A percentile compares a stretch with the other conserved stretches of the same genome.
phyloP scores from a whole-genome alignment of 805 yeast species.

The Danielozyma ontarioensis region DNA sequence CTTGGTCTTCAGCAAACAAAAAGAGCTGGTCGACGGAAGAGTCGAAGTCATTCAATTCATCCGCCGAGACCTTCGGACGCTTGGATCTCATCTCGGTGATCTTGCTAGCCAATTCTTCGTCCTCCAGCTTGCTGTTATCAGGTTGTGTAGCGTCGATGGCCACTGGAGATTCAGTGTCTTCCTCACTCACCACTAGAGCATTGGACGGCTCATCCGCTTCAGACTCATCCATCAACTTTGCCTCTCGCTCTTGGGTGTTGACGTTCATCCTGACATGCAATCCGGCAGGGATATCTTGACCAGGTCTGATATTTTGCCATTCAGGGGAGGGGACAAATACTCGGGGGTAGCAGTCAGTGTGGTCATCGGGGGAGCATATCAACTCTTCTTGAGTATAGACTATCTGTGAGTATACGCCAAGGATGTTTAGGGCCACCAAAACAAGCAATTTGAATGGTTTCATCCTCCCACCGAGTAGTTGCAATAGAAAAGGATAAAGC shows the following conservation, averaged over 20 bases:
- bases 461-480: too few relatives aligned
- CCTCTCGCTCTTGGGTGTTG: slow-evolving; percentile 67
- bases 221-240: slow-evolving; percentile 45
- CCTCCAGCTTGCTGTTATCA: slow-evolving; percentile 1
- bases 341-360: slow-evolving; percentile 56
- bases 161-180: slow-evolving; percentile 1
- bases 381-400: slow-evolving; percentile 9
- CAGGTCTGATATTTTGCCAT: slow-evolving; percentile 67
- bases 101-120: slow-evolving; percentile 2
- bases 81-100: not conserved
- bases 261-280: slow-evolving; percentile 69
- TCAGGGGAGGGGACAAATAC: slow-evolving; percentile 57
- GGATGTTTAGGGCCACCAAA: too few relatives aligned
- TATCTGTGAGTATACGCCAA: too few relatives aligned
- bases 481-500: too few relatives aligned
- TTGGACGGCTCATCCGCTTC: slow-evolving; percentile 13
- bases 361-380: slow-evolving; percentile 39
- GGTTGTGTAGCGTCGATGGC: not conserved
- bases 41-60: slow-evolving; percentile 11
- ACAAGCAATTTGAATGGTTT: too few relatives aligned
- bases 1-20: slow-evolving; percentile 10
- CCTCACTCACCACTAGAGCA: slow-evolving; percentile 8
- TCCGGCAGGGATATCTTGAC: slow-evolving; percentile 80
- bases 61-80: slow-evolving; percentile 1
- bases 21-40: slow-evolving; percentile 7